A percentile compares a stretch with the other conserved stretches of the same genome.
Conservation (phyloP, 2,329 filamentous ascomycete genomes). For the Triangularia verruculosa region DNA sequence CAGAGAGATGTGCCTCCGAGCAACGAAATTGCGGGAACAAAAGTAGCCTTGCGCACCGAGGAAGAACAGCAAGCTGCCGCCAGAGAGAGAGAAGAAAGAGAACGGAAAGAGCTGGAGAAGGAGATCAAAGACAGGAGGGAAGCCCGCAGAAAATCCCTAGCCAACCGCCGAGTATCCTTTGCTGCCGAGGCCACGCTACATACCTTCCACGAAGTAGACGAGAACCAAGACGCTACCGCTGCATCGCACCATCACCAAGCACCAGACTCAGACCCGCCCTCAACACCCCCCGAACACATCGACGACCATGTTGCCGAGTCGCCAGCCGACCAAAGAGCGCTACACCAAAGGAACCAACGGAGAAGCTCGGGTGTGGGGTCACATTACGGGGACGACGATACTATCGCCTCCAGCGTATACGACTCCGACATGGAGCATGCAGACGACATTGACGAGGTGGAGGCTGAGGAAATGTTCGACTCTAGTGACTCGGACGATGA, state of each 20-base stretch:
- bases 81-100: conserved; percentile 66
- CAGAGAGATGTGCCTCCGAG: conserved; percentile 44
- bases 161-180: conserved; percentile 92
- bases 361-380: conserved; percentile 66
- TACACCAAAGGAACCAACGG: conserved; percentile 56
- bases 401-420: conserved; percentile 73
- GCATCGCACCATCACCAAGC: conserved; percentile 43
- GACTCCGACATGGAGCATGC: conserved; percentile 63
- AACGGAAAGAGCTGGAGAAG: conserved; percentile 56
- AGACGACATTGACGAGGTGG: conserved; percentile 54
- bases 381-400: conserved; percentile 62
- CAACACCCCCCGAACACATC: conserved; percentile 59
- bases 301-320: conserved; percentile 56
- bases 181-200: conserved; percentile 95
- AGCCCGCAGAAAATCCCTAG: conserved; percentile 86
- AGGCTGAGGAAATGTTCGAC: conserved; percentile 48
- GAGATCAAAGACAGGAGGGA: conserved; percentile 71
- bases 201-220: conserved; percentile 93
- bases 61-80: conserved; percentile 69
- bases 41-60: conserved; percentile 65
- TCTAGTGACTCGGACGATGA: conserved; percentile 61
- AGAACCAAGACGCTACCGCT: conserved; percentile 80
- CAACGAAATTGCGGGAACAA: conserved; percentile 38
- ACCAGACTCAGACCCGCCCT: conserved; percentile 50
- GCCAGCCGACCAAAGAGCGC: conserved; percentile 62